Percentiles rank a stretch among this genome's conserved stretches.
These are phyloP conservation scores for Penicillium sp. DNA, from an alignment of 2,329 filamentous ascomycete genomes.

Conservation along the genomic window DNA sequence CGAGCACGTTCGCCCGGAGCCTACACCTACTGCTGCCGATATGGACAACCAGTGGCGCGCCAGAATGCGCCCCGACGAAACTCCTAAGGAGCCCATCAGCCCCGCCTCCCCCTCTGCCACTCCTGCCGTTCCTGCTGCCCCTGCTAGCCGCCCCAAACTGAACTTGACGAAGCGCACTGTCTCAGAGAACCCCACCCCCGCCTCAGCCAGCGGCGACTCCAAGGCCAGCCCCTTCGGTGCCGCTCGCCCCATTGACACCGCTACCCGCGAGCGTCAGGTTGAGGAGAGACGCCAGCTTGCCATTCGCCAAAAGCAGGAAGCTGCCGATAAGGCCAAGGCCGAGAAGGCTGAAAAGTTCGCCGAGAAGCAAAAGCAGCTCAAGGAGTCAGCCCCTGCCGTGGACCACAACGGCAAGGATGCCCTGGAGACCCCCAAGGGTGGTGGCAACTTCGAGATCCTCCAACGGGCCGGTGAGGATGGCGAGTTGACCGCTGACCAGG, in stretches of 20 bases:
- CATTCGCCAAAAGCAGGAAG: constrained; percentile 78
- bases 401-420: constrained; percentile 45
- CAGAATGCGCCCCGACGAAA: constrained; percentile 84
- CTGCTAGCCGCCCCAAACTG: constrained; percentile 71
- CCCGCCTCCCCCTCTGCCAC: constrained; percentile 72
- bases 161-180: constrained; percentile 91
- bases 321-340: constrained; percentile 80
- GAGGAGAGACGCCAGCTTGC: constrained; percentile 80
- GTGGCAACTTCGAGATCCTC: constrained; percentile 57
- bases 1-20: constrained; percentile 64
- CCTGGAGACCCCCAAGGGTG: constrained; percentile 43
- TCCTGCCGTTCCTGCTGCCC: constrained; percentile 59
- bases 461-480: constrained; percentile 51
- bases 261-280: constrained; percentile 81
- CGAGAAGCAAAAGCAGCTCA: constrained; percentile 57
- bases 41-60: constrained; percentile 90
- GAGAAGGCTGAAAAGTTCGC: constrained; percentile 63
- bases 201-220: constrained; percentile 56
- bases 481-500: constrained; percentile 53
- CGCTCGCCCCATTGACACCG: constrained; percentile 90
- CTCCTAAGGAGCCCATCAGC: constrained; percentile 69
- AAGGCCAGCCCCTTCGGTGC: constrained; percentile 94
- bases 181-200: constrained; percentile 63
- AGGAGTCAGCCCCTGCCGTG: constrained; percentile 34
- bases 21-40: constrained; percentile 80